Evolutionary conservation across 345 rosid species (phyloP), one percentile per base, ranked within the genome.

Genomic region (Arabidopsis suecica): DNA sequence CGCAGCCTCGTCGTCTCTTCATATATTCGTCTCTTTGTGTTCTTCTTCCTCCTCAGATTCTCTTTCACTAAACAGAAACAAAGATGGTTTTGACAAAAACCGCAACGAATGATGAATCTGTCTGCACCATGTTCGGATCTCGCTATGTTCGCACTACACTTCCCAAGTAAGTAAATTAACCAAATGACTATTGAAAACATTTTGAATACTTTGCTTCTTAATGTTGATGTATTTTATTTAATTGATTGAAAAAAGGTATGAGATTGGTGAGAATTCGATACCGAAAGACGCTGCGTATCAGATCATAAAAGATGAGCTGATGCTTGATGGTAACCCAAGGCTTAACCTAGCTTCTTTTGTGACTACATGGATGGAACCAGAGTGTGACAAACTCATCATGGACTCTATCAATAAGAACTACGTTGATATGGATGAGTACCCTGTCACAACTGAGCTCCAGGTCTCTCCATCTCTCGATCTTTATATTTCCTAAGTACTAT

Each of bases 331-430:
- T 22, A 91, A 87, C 72, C 98, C 98, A 0, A 86, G 97, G 86
- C 82, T 93, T 65, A 91, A 93, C 78, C 76, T 93, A 69, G 98
- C 98, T 5, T 93, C 97, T 1, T 93, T 91, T 9, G 97, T 93
- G 60, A 93, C 97, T 0, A 93, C 98, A 2, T 91, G 97, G 97
- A 93, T 93, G 97, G 96, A 93, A 72, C 97, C 98, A 3, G 97
- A 93, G 76, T 93, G 98, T 53, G 87, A 93, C 57, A 88, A 88
- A 88, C 98, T 93, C 65, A 93, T 93, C 13, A 93, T 90, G 98
- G 94, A 77, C 22, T 73, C 98, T 53, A 79, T 91, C 11, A 93
- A 91, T 88, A 93, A 93, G 84, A 93, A 93, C 88, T 93, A 90
- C 30, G 97, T 90, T 18, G 97, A 93, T 81, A 91, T 93, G 98